Percentiles rank a stretch among this genome's conserved stretches.
Evolutionary conservation across 1,284 basidiomycete genomes (phyloP).

Genomic region (Meripilus lineatus): DNA sequence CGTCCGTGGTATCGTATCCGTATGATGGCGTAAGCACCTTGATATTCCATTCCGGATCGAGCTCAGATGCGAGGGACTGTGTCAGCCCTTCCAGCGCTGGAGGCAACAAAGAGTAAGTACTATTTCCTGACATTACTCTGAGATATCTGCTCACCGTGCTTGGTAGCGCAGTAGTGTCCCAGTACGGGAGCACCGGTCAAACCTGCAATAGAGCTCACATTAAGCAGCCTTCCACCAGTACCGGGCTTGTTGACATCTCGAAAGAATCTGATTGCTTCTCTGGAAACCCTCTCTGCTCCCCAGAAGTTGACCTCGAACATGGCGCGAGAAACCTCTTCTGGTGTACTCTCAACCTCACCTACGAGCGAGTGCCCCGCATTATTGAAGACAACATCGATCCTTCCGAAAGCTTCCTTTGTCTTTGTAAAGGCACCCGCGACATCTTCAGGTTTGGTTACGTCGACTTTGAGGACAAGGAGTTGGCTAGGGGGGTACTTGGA

Average conservation of each 20-base stretch:
- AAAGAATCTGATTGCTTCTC: slow-evolving; percentile 28
- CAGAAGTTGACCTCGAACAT: slow-evolving; percentile 35
- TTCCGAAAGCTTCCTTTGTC: too few relatives aligned
- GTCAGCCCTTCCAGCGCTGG: slow-evolving; percentile 25
- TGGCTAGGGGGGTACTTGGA: slow-evolving; percentile 9
- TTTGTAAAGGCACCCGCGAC: slow-evolving; percentile 29
- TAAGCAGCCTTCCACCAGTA: slow-evolving; percentile 27
- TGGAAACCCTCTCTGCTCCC: slow-evolving; percentile 30
- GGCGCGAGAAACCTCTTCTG: slow-evolving; percentile 24
- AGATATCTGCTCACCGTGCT: slow-evolving; percentile 7
- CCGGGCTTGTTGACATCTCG: too few relatives aligned
- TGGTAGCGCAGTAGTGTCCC: slow-evolving; percentile 27
- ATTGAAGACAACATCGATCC: too few relatives aligned
- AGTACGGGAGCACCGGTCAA: slow-evolving; percentile 17
- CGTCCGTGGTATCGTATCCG: neutral
- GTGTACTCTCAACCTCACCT: slow-evolving; percentile 31
- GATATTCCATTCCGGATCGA: slow-evolving; percentile 28
- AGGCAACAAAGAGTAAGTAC: too few relatives aligned
- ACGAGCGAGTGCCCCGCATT: slow-evolving; percentile 31
- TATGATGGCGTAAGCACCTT: too few relatives aligned
- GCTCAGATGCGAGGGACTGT: slow-evolving; percentile 20
- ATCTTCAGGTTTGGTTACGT: slow-evolving; percentile 30
- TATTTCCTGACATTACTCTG: neutral
- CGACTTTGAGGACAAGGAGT: slow-evolving; percentile 33
- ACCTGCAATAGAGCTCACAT: slow-evolving; percentile 26